Conservation (phyloP, 371 early-diverging fungal species). For the Syncephalastrum sp. region DNA sequence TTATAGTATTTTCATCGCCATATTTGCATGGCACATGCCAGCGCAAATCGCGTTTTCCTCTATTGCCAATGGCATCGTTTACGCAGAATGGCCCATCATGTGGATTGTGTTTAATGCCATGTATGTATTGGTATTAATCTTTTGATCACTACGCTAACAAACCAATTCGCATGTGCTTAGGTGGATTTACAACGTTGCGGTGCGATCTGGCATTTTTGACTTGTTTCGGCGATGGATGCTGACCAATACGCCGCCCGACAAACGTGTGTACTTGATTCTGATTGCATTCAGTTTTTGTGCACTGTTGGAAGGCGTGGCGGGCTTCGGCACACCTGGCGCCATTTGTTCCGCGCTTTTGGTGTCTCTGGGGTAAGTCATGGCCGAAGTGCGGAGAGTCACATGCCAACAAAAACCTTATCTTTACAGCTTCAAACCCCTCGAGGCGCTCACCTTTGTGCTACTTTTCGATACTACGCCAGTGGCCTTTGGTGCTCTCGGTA, state of each 20-base stretch:
- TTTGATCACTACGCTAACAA: neutral
- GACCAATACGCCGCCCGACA: constrained; percentile 44
- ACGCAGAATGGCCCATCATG: constrained; percentile 57
- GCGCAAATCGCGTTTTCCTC: constrained; percentile 44
- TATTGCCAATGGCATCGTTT: constrained; percentile 44
- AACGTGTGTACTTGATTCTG: constrained; percentile 40
- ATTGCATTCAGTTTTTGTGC: constrained; percentile 49
- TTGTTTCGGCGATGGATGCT: constrained; percentile 51
- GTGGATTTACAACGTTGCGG: constrained; percentile 45
- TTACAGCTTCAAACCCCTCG: constrained; percentile 39
- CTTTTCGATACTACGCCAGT: constrained; percentile 49
- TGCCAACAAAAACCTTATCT: constrained; percentile 5
- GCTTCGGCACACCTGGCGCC: constrained; percentile 54
- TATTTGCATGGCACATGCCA: constrained; percentile 57
- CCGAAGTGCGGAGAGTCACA: neutral
- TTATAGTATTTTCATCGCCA: constrained; percentile 49
- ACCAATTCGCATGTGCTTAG: constrained; percentile 13
- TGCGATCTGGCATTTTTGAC: constrained; percentile 45
- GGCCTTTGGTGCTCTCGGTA: constrained; percentile 48
- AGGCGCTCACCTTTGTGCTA: constrained; percentile 42
- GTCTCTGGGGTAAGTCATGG: constrained; percentile 38
- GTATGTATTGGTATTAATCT: constrained; percentile 13
- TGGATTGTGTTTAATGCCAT: constrained; percentile 56
- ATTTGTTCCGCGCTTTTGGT: constrained; percentile 52
- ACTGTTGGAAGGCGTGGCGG: constrained; percentile 50